Evolutionary conservation across 2,329 filamentous ascomycete species (phyloP).

Genomic region (Hymenoscyphus infarciens): DNA sequence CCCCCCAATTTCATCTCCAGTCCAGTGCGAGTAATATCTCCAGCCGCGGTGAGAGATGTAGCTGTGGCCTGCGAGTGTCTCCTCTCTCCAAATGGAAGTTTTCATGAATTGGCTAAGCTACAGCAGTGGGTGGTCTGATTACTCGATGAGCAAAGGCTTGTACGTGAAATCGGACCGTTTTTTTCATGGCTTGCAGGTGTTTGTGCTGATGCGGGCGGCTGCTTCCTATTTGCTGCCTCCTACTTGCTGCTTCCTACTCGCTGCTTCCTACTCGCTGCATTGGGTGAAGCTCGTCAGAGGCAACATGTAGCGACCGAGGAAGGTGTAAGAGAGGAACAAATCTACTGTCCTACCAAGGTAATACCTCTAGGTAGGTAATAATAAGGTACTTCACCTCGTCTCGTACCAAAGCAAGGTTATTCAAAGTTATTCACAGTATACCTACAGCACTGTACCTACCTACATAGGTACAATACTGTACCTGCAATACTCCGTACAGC

Average conservation of each 20-base stretch:
- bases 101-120: slow-evolving; percentile 6
- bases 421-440: neutral
- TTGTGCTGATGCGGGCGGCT: neutral
- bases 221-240: neutral
- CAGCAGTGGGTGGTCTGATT: neutral
- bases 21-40: neutral
- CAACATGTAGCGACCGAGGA: neutral
- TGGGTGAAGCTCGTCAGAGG: neutral
- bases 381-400: neutral
- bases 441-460: too few relatives aligned
- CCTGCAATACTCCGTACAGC: too few relatives aligned
- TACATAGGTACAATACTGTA: too few relatives aligned
- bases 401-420: neutral
- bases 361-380: too few relatives aligned
- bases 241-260: too few relatives aligned
- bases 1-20: neutral
- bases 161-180: slow-evolving; percentile 2
- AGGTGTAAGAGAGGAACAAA: neutral
- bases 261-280: neutral
- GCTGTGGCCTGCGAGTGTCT: neutral
- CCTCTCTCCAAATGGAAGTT: neutral
- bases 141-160: neutral
- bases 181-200: neutral
- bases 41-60: neutral
- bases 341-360: too few relatives aligned